Conservation (phyloP, 1,284 basidiomycete species). For the Ceratorhiza oryzae-sativae region DNA sequence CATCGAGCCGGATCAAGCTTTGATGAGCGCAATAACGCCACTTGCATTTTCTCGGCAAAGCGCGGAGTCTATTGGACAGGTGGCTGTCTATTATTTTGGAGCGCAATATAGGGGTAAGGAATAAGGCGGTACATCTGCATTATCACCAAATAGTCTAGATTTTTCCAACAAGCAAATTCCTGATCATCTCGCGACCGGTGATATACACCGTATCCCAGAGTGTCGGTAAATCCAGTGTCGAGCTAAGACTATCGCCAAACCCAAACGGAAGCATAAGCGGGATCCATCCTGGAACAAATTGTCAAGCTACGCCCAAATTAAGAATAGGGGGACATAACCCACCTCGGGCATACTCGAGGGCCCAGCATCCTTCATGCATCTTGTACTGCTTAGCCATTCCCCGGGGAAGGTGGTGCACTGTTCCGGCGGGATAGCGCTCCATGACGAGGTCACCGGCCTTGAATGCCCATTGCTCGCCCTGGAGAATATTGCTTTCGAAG, state of each 20-base stretch:
- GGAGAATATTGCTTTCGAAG: slow-evolving; percentile 72
- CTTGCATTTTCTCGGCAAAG: neutral
- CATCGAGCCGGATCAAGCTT: neutral
- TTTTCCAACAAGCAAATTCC: slow-evolving; percentile 85
- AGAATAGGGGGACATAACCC: slow-evolving; percentile 44
- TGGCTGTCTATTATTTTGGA: slow-evolving; percentile 1
- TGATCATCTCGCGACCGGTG: slow-evolving; percentile 82
- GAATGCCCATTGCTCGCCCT: slow-evolving; percentile 94
- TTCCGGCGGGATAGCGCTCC: slow-evolving; percentile 85
- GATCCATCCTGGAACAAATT: slow-evolving; percentile 73
- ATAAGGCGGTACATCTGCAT: neutral
- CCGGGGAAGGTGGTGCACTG: slow-evolving; percentile 82
- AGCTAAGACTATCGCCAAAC: slow-evolving; percentile 82
- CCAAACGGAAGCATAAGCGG: slow-evolving; percentile 94
- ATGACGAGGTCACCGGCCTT: slow-evolving; percentile 77
- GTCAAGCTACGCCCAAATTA: neutral
- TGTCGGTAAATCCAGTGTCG: slow-evolving; percentile 88
- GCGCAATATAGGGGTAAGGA: neutral
- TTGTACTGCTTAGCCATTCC: slow-evolving; percentile 95
- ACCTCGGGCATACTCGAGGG: slow-evolving; percentile 94
- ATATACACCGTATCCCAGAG: slow-evolving; percentile 81
- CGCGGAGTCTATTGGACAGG: neutral
- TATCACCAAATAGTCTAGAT: slow-evolving; percentile 63
- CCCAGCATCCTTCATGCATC: slow-evolving; percentile 95
- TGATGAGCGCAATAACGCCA: neutral